These are phyloP conservation scores for Deakozyma indianensis DNA, from an alignment of 805 yeast species.

Conservation along the genomic window DNA sequence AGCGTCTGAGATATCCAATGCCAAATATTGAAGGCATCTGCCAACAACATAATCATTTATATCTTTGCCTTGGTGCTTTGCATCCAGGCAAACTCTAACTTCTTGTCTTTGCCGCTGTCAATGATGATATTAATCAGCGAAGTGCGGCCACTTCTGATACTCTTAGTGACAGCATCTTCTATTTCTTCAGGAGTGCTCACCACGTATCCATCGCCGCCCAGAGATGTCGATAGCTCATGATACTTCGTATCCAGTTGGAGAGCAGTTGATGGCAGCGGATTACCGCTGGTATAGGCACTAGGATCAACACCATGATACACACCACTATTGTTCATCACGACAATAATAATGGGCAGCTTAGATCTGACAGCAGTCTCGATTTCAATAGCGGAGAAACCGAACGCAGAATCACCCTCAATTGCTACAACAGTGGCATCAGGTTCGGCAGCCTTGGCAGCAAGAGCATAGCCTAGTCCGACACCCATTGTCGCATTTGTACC, in stretches of 20 bases:
- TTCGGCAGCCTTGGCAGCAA: constrained; percentile 38
- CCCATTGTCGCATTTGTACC: constrained; percentile 77
- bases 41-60: no score
- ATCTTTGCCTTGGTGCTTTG: constrained; percentile 29
- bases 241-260: constrained; percentile 41
- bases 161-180: constrained; percentile 17
- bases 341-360: constrained; percentile 37
- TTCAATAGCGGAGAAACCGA: constrained; percentile 62
- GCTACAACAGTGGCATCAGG: constrained; percentile 36
- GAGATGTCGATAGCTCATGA: constrained; percentile 37
- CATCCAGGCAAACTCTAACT: constrained; percentile 57
- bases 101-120: constrained; percentile 39
- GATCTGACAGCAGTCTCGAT: constrained; percentile 53
- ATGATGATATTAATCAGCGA: constrained; percentile 48
- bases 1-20: no score
- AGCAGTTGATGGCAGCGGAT: constrained; percentile 43
- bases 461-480: constrained; percentile 54
- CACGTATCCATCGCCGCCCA: constrained; percentile 42
- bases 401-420: constrained; percentile 65
- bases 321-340: constrained; percentile 64
- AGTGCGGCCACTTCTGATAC: constrained; percentile 24
- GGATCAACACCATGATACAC: constrained; percentile 49
- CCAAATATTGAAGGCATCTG: no score
- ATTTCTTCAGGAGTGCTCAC: constrained; percentile 32
- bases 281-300: constrained; percentile 12